A percentile compares a stretch with the other conserved stretches of the same genome.
Conservation (phyloP, 1,284 basidiomycete genomes). For the Apiotrichum siamense region DNA sequence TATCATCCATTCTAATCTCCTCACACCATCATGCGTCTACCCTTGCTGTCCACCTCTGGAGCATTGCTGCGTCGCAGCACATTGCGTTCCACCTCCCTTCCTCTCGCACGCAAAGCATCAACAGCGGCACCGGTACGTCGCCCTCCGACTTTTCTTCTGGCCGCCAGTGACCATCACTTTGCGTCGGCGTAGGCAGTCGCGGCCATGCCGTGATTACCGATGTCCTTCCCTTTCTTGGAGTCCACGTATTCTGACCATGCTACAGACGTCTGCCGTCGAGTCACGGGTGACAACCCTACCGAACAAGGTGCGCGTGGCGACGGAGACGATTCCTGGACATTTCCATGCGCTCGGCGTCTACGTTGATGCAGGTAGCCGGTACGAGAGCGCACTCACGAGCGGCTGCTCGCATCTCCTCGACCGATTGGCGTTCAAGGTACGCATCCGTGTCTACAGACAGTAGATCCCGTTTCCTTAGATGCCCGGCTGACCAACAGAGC, state of each 20-base stretch:
- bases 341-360: constrained; percentile 92
- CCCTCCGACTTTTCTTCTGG: neutral
- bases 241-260: neutral
- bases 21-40: constrained; percentile 8
- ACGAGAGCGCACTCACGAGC: constrained; percentile 68
- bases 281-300: constrained; percentile 68
- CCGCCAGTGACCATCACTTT: neutral
- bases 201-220: neutral
- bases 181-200: neutral
- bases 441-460: no score
- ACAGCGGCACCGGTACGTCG: neutral
- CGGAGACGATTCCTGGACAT: constrained; percentile 84
- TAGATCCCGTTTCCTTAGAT: no score
- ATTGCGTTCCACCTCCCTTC: neutral
- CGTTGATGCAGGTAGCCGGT: constrained; percentile 88
- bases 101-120: constrained; percentile 4
- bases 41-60: constrained; percentile 7
- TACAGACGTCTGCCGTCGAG: neutral
- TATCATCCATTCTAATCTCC: neutral
- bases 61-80: constrained; percentile 1
- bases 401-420: constrained; percentile 91
- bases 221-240: no score
- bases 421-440: constrained; percentile 92
- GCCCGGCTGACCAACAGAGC: constrained; percentile 42
- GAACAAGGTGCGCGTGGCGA: constrained; percentile 87